A percentile compares a stretch with the other conserved stretches of the same genome.
These are phyloP conservation scores for Botryotinia convoluta DNA, from an alignment of 2,329 filamentous ascomycete genomes.

Conservation along the genomic window DNA sequence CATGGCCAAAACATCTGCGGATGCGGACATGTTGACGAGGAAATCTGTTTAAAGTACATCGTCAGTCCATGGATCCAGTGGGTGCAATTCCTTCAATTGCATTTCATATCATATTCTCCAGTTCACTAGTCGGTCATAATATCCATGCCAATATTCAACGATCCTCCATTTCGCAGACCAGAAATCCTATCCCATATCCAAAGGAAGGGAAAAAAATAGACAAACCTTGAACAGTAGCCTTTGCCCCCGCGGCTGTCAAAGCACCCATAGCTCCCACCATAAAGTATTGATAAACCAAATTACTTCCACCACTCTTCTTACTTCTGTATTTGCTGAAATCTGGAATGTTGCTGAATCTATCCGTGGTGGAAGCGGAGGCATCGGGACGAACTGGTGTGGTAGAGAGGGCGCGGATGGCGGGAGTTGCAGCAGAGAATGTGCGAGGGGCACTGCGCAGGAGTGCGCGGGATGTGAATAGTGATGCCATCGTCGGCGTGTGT, in stretches of 20 bases:
- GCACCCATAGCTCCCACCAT: conserved; percentile 97
- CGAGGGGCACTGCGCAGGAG: conserved; percentile 58
- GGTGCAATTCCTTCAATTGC: conserved; percentile 22
- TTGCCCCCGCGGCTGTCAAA: conserved; percentile 87
- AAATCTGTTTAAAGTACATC: conserved; percentile 66
- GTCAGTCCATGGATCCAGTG: conserved; percentile 9
- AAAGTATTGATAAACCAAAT: conserved; percentile 94
- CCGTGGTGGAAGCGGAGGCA: conserved; percentile 20
- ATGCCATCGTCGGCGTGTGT: conserved; percentile 52
- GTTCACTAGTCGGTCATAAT: neutral
- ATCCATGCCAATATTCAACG: neutral
- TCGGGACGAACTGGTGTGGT: conserved; percentile 30
- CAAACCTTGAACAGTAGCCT: conserved; percentile 94
- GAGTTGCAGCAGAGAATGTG: conserved; percentile 30
- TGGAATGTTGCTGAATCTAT: conserved; percentile 61
- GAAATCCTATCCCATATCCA: conserved; percentile 14
- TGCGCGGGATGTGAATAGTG: conserved; percentile 66
- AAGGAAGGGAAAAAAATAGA: conserved; percentile 4
- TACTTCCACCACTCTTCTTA: conserved; percentile 63
- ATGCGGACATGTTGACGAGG: conserved; percentile 99
- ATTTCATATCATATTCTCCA: neutral
- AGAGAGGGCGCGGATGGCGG: conserved; percentile 53
- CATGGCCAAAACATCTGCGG: conserved; percentile 96
- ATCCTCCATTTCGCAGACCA: conserved; percentile 3
- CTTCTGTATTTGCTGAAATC: conserved; percentile 86